These are phyloP conservation scores for Lomentospora prolificans DNA, from an alignment of 2,329 filamentous ascomycete genomes.

Conservation along the genomic window DNA sequence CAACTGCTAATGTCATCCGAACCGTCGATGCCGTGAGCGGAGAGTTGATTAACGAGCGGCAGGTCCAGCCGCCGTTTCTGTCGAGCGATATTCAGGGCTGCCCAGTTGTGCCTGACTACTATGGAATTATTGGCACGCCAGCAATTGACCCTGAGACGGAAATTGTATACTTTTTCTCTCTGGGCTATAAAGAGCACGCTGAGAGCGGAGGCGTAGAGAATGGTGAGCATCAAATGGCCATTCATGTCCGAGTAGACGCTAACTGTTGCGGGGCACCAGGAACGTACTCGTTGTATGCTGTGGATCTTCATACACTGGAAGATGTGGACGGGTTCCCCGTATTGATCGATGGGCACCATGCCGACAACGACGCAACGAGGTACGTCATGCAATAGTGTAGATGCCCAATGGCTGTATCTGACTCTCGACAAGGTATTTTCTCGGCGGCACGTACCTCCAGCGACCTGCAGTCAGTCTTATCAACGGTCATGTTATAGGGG, in stretches of 20 bases:
- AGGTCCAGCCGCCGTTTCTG: conserved; percentile 38
- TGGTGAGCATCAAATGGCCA: neutral
- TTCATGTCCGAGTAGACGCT: neutral
- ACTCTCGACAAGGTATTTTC: conserved; percentile 24
- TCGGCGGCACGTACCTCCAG: conserved; percentile 42
- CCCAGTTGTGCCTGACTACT: conserved; percentile 35
- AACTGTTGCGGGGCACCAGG: conserved; percentile 13
- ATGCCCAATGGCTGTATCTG: too few species aligned
- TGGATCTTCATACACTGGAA: conserved; percentile 26
- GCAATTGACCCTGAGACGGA: conserved; percentile 34
- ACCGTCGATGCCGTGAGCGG: conserved; percentile 46
- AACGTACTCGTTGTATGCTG: conserved; percentile 31
- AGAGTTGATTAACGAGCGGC: conserved; percentile 35
- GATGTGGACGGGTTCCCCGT: conserved; percentile 36
- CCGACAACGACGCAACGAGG: conserved; percentile 35
- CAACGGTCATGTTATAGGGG: conserved; percentile 38
- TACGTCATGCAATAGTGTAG: too few species aligned
- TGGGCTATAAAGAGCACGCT: conserved; percentile 23
- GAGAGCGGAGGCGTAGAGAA: neutral
- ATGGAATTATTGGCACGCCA: conserved; percentile 35
- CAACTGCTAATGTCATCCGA: conserved; percentile 48
- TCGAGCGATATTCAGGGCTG: conserved; percentile 35
- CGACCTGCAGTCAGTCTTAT: conserved; percentile 36
- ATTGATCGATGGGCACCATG: conserved; percentile 32
- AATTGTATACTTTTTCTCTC: conserved; percentile 32